Base-by-base conservation (phyloP, 2,329 filamentous ascomycete genomes). In the Scedosporium dehoogii region DNA sequence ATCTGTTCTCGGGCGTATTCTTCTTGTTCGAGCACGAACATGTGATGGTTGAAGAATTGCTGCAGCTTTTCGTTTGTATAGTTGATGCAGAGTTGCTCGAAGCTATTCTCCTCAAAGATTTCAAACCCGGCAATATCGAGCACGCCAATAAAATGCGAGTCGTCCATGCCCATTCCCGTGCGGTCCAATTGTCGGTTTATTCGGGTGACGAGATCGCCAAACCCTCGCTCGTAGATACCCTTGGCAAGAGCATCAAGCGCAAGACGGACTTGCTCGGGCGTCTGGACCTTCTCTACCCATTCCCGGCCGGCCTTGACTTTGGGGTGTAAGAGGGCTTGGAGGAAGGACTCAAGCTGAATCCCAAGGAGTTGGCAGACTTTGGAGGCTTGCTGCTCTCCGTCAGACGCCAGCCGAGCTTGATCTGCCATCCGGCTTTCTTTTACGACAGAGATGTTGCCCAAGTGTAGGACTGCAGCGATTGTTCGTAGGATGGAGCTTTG, bases 31-130 rank as follows among this genome's bases (percentile, higher is more conserved):
- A 99, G 81, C 9, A 99, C 94, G 71, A 99, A 99, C 94, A 99
- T 99, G 78, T 99, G 96, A 72, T 99, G 94, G 70, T 99, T 99
- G 83, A 99, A 99, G 74, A 99, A 99, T 68, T 99, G 94, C 71
- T 99, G 94, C 6, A 99, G 85, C 74, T 97, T 99, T 74, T 99
- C 94, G 75, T 99, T 99, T 65, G 96, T 97, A 76, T 99, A 99
- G 76, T 99, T 99, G 82, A 99, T 99, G 79, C 94, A 99, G 5
- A 99, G 83, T 74, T 99, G 94, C 73, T 99, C 94, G 70, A 99
- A 99, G 78, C 93, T 97, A 78, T 99, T 99, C 70, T 91, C 85
- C 68, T 99, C 92, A 69, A 99, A 99, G 64, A 99, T 99, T 72
- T 99, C 94, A 74, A 99, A 99, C 64, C 94, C 94, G 66, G 96